phyloP scores from a whole-genome alignment of 2,329 filamentous ascomycete genomes.

The Exophiala sp. region DNA sequence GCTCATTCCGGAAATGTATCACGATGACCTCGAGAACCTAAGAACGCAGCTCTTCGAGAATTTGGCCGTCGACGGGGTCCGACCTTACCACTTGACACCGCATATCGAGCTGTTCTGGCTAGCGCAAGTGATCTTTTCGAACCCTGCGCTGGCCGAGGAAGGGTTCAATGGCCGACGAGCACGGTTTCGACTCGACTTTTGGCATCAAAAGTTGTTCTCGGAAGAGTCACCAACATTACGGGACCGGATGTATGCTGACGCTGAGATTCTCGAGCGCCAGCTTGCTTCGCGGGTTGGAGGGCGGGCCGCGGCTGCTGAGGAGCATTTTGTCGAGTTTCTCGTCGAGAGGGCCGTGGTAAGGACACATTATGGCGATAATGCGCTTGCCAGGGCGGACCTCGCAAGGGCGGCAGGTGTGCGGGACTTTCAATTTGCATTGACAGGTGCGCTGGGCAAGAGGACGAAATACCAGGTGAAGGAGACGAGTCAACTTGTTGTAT shows the following conservation, averaged over 20 bases:
- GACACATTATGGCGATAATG: conserved; percentile 78
- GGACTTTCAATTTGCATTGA: conserved; percentile 77
- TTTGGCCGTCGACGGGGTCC: conserved; percentile 78
- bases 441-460: conserved; percentile 74
- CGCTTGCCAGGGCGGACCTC: conserved; percentile 68
- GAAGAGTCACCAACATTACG: conserved; percentile 61
- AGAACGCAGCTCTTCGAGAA: conserved; percentile 62
- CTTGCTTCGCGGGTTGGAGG: conserved; percentile 31
- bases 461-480: conserved; percentile 44
- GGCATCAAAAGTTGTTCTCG: conserved; percentile 64
- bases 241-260: conserved; percentile 57
- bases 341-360: conserved; percentile 80
- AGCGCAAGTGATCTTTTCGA: conserved; percentile 59
- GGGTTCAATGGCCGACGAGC: conserved; percentile 51
- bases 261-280: conserved; percentile 49
- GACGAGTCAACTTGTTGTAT: conserved; percentile 81
- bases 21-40: conserved; percentile 43
- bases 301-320: conserved; percentile 28
- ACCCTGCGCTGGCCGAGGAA: conserved; percentile 46
- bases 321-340: conserved; percentile 55
- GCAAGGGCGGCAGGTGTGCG: conserved; percentile 63
- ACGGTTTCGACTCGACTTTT: conserved; percentile 69
- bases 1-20: conserved; percentile 45
- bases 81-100: conserved; percentile 79
- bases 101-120: conserved; percentile 79